Conservation (phyloP, 371 early-diverging fungal species). For the Entomophthora muscae region DNA sequence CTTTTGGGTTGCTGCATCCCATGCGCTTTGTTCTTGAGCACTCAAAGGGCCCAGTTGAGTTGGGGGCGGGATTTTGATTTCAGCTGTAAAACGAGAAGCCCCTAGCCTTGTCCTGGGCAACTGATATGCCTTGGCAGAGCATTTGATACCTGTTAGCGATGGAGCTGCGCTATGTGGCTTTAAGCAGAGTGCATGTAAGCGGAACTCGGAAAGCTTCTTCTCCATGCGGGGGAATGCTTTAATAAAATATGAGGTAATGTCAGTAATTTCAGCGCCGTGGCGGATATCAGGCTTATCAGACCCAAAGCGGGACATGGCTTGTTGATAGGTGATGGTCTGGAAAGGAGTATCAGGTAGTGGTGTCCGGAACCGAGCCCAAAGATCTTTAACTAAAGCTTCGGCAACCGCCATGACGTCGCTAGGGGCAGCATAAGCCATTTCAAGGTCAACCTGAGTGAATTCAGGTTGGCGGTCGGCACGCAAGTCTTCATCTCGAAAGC, state of each 20-base stretch:
- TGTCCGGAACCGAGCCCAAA: constrained; percentile 42
- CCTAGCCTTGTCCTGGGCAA: too few relatives aligned
- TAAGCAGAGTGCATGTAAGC: too few relatives aligned
- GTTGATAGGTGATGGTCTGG: constrained; percentile 52
- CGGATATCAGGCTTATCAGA: constrained; percentile 18
- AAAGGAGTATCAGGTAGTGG: constrained; percentile 32
- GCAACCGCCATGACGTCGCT: constrained; percentile 48
- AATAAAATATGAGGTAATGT: background rate
- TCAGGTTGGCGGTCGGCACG: constrained; percentile 86
- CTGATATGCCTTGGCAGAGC: too few relatives aligned
- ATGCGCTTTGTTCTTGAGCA: too few relatives aligned
- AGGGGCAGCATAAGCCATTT: constrained; percentile 64
- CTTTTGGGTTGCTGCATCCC: too few relatives aligned
- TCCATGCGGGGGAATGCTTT: background rate
- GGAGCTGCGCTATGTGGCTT: too few relatives aligned
- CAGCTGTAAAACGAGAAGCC: too few relatives aligned
- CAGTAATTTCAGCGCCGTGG: background rate
- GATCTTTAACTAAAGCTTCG: constrained; percentile 47
- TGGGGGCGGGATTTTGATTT: too few relatives aligned
- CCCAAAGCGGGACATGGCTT: constrained; percentile 38
- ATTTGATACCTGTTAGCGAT: too few relatives aligned
- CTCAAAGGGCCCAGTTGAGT: too few relatives aligned
- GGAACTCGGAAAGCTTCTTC: too few relatives aligned
- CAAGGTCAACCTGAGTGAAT: constrained; percentile 86
- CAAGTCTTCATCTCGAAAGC: constrained; percentile 81